Evolutionary conservation across 371 early-diverging fungal genomes (phyloP).

Genomic region (Rhizopus stolonifer): DNA sequence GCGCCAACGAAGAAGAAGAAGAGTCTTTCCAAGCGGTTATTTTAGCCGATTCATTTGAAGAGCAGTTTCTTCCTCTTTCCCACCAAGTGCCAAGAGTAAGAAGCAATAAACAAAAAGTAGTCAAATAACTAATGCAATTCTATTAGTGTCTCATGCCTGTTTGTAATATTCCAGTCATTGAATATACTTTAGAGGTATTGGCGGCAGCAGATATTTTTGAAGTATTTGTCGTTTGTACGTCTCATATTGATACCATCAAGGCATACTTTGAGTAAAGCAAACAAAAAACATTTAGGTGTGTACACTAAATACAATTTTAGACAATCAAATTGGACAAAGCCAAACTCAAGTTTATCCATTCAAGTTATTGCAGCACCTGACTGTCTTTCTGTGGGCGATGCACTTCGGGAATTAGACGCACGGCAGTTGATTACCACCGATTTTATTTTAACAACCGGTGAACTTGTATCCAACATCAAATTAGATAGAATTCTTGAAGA

Average conservation of each 20-base stretch:
- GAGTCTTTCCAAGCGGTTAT: constrained; percentile 83
- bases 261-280: constrained; percentile 74
- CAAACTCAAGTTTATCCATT: constrained; percentile 67
- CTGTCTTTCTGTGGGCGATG: constrained; percentile 90
- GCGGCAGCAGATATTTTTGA: constrained; percentile 85
- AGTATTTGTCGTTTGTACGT: constrained; percentile 81
- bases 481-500: constrained; percentile 73
- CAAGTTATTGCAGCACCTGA: constrained; percentile 75
- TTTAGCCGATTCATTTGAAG: constrained; percentile 90
- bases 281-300: background rate
- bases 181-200: constrained; percentile 91
- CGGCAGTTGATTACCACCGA: constrained; percentile 80
- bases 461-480: constrained; percentile 89
- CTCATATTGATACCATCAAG: constrained; percentile 82
- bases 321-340: constrained; percentile 70
- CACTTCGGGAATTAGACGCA: constrained; percentile 86
- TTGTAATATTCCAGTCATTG: constrained; percentile 92
- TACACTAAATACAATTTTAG: constrained; percentile 24
- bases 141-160: constrained; percentile 88
- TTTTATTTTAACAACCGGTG: constrained; percentile 91
- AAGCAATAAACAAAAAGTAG: background rate
- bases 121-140: constrained; percentile 1
- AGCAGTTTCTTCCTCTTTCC: constrained; percentile 87
- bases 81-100: constrained; percentile 81
- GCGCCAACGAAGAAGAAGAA: constrained; percentile 49